These are phyloP conservation scores for Zygoascus meyerae DNA, from an alignment of 1,139 yeast genomes.

Conservation along the genomic window DNA sequence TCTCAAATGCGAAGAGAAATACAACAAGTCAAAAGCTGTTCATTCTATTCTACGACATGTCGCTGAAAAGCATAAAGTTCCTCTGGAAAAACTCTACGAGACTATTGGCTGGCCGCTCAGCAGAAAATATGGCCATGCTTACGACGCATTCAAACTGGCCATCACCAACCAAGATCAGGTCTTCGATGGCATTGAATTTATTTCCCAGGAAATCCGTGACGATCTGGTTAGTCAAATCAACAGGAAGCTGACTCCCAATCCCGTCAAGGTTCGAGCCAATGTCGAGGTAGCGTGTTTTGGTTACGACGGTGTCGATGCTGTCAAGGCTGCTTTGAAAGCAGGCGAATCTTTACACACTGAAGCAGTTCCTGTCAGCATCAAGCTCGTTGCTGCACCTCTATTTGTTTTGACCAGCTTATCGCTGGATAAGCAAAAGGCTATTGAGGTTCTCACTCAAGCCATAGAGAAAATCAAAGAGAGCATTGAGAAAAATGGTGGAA, in stretches of 20 bases:
- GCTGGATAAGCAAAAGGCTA: slow-evolving; percentile 84
- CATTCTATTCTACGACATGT: slow-evolving; percentile 97
- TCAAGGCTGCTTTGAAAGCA: slow-evolving; percentile 76
- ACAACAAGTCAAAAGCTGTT: slow-evolving; percentile 93
- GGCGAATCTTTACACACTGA: slow-evolving; percentile 86
- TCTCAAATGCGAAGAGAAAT: slow-evolving; percentile 94
- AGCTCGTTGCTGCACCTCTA: slow-evolving; percentile 95
- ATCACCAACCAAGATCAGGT: slow-evolving; percentile 82
- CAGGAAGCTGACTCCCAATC: slow-evolving; percentile 95
- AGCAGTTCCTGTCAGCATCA: slow-evolving; percentile 77
- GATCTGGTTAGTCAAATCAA: slow-evolving; percentile 83
- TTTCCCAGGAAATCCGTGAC: slow-evolving; percentile 64
- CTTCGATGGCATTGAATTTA: slow-evolving; percentile 73
- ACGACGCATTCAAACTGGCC: slow-evolving; percentile 94
- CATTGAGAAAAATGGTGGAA: slow-evolving; percentile 74
- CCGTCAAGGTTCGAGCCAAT: slow-evolving; percentile 95
- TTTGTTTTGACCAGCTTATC: slow-evolving; percentile 92
- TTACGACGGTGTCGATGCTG: slow-evolving; percentile 97
- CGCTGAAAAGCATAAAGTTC: slow-evolving; percentile 89
- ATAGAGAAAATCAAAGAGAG: slow-evolving; percentile 66
- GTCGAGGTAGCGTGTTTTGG: slow-evolving; percentile 95
- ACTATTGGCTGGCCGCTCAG: slow-evolving; percentile 97
- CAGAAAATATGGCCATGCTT: slow-evolving; percentile 92
- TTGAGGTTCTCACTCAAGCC: slow-evolving; percentile 70
- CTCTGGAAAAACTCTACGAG: slow-evolving; percentile 80